phyloP scores from a whole-genome alignment of 352 stramenopile species.

The Pythium vanterpoolii region DNA sequence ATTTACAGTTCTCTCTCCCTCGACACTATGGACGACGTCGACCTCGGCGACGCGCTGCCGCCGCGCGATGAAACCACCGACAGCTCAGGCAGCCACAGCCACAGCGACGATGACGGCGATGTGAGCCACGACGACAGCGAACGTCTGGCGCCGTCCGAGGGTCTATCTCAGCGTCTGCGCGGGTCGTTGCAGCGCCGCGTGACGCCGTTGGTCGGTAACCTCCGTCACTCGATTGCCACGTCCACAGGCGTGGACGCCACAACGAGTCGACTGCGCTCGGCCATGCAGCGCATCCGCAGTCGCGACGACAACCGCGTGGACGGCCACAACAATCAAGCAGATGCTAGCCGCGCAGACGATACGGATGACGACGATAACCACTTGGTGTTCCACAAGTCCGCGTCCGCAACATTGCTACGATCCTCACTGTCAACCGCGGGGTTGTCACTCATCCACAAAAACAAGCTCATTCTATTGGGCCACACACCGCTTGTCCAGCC shows the following conservation, averaged over 20 bases:
- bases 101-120: conserved; percentile 11
- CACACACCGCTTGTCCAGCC: conserved; percentile 21
- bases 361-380: conserved; percentile 1
- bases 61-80: conserved; percentile 11
- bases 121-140: background rate
- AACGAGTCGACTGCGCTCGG: conserved; percentile 8
- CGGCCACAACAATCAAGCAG: background rate
- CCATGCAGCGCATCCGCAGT: conserved; percentile 20
- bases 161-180: conserved; percentile 20
- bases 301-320: conserved; percentile 2
- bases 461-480: conserved; percentile 20
- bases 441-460: conserved; percentile 4
- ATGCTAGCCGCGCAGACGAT: background rate
- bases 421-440: conserved; percentile 14
- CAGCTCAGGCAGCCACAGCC: conserved; percentile 8
- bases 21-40: conserved; percentile 23
- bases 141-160: background rate
- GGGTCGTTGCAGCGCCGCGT: conserved; percentile 21
- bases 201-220: conserved; percentile 10
- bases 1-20: background rate
- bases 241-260: conserved; percentile 9
- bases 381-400: background rate
- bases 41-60: conserved; percentile 12
- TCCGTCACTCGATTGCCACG: conserved; percentile 23
- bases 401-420: conserved; percentile 1